Conservation (phyloP, 306 rosid species). For the Prunus salicina region DNA sequence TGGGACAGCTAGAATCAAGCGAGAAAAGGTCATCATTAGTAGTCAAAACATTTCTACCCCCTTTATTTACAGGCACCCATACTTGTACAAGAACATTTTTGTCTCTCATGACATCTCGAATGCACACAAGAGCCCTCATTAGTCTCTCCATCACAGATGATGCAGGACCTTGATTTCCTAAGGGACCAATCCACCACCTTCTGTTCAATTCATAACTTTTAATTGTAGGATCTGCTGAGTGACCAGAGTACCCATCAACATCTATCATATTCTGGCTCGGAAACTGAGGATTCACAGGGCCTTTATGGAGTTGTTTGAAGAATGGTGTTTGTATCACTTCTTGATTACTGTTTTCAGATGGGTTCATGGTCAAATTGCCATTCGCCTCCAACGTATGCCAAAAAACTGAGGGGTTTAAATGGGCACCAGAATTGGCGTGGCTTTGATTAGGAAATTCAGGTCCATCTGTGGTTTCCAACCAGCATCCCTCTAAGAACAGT, state of each 20-base stretch:
- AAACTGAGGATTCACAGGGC: conserved; percentile 9
- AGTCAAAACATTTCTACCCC: conserved; percentile 58
- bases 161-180: conserved; percentile 33
- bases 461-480: conserved; percentile 80
- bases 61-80: conserved; percentile 75
- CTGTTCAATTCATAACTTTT: conserved; percentile 40
- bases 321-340: conserved; percentile 24
- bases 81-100: conserved; percentile 76
- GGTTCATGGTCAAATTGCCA: conserved; percentile 20
- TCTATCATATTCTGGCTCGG: conserved; percentile 22
- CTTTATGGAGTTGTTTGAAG: conserved; percentile 25
- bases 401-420: conserved; percentile 49
- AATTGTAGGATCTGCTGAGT: conserved; percentile 31
- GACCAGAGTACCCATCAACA: conserved; percentile 27
- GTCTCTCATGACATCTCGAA: conserved; percentile 54
- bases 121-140: conserved; percentile 50
- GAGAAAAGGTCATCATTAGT: conserved; percentile 64
- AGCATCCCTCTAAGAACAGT: conserved; percentile 69
- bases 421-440: conserved; percentile 47
- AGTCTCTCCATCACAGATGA: conserved; percentile 60
- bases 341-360: conserved; percentile 31
- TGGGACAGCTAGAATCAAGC: conserved; percentile 43
- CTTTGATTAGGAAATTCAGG: conserved; percentile 52
- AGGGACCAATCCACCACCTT: conserved; percentile 64
- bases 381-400: conserved; percentile 53